phyloP scores from a whole-genome alignment of 2,329 filamentous ascomycete species.

The Fusarium veterinarium region DNA sequence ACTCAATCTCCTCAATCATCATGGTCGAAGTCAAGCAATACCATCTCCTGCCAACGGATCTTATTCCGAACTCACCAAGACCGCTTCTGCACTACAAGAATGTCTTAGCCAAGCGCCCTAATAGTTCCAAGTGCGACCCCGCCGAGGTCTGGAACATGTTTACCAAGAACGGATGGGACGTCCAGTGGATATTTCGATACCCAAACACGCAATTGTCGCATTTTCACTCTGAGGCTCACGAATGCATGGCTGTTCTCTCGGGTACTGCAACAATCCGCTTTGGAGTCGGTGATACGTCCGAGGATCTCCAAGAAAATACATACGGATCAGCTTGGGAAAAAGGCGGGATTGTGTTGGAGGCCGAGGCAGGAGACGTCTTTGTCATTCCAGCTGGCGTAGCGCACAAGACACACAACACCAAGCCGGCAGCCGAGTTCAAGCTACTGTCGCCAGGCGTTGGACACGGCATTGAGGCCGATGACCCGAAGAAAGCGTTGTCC shows the following conservation, averaged over 20 bases:
- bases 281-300: slow-evolving; percentile 61
- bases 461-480: slow-evolving; percentile 50
- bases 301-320: slow-evolving; percentile 54
- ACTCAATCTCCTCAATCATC: accelerated
- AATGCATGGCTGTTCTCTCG: slow-evolving; percentile 67
- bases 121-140: slow-evolving; percentile 46
- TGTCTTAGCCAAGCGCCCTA: neutral
- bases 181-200: slow-evolving; percentile 69
- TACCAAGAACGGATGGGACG: slow-evolving; percentile 61
- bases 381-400: slow-evolving; percentile 66
- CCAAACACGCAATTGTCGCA: slow-evolving; percentile 65
- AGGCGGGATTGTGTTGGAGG: slow-evolving; percentile 61
- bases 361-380: slow-evolving; percentile 66
- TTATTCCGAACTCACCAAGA: slow-evolving; percentile 63
- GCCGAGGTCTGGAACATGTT: slow-evolving; percentile 55
- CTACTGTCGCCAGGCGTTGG: slow-evolving; percentile 58
- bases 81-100: slow-evolving; percentile 64
- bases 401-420: slow-evolving; percentile 64
- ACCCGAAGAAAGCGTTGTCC: slow-evolving; percentile 51
- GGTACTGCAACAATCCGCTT: slow-evolving; percentile 65
- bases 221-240: slow-evolving; percentile 67
- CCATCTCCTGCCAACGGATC: slow-evolving; percentile 55
- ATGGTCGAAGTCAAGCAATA: slow-evolving; percentile 50
- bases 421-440: slow-evolving; percentile 47
- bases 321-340: slow-evolving; percentile 55